Evolutionary conservation across 441 rosid species (phyloP).

Genomic region (Arabidopsis hybrid): DNA sequence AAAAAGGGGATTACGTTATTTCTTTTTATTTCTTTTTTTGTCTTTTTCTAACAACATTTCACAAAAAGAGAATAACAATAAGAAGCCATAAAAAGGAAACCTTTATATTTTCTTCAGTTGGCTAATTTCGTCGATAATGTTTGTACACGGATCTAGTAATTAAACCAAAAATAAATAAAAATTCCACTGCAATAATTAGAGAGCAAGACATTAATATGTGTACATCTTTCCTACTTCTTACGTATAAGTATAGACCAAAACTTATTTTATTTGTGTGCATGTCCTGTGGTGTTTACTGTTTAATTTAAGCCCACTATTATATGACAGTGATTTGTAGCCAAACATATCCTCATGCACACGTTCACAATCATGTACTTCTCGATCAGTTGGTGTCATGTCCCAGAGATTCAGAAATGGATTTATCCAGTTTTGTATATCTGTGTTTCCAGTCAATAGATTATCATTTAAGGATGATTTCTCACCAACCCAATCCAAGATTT

Average conservation of each 20-base stretch:
- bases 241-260: slow-evolving; percentile 21
- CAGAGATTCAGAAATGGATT: slow-evolving; percentile 22
- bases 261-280: slow-evolving; percentile 6
- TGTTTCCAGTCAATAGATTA: not conserved
- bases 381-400: slow-evolving; percentile 26
- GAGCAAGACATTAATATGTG: slow-evolving; percentile 13
- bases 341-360: slow-evolving; percentile 23
- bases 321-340: slow-evolving; percentile 33
- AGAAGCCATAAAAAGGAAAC: too few species aligned
- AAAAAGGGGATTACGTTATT: too few species aligned
- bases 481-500: slow-evolving; percentile 21
- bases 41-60: too few species aligned
- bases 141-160: too few species aligned
- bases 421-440: not conserved
- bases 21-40: too few species aligned
- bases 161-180: too few species aligned
- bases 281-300: not conserved
- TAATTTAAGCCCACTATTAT: not conserved
- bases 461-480: slow-evolving; percentile 17
- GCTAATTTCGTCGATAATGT: too few species aligned
- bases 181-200: not conserved
- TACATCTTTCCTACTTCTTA: not conserved
- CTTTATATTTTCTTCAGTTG: too few species aligned
- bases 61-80: too few species aligned
- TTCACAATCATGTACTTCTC: slow-evolving; percentile 15